Evolutionary conservation across 31 red algal genomes (phyloP).

Genomic region (Asparagopsis taxiformis): DNA sequence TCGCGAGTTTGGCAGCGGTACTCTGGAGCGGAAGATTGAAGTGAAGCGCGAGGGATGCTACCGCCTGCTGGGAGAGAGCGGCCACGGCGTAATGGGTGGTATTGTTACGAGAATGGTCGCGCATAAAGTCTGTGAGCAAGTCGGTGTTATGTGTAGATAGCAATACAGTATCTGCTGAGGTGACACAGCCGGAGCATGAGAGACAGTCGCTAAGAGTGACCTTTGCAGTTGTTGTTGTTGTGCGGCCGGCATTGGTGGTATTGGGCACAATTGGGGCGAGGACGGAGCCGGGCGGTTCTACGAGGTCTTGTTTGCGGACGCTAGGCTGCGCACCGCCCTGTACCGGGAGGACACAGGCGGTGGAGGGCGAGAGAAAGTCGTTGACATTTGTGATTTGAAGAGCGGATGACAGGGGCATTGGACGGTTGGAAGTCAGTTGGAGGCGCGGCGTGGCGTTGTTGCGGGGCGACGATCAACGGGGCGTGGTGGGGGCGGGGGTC

Average conservation of each 20-base stretch:
- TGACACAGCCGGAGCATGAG: slow-evolving; percentile 83
- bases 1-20: slow-evolving; percentile 48
- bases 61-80: slow-evolving; percentile 69
- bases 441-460: too few species aligned
- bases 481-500: too few species aligned
- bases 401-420: slow-evolving; percentile 41
- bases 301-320: neutral
- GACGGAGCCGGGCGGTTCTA: slow-evolving; percentile 71
- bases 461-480: too few species aligned
- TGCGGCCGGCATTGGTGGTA: slow-evolving; percentile 4
- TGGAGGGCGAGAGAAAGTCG: slow-evolving; percentile 66
- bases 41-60: slow-evolving; percentile 67
- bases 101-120: neutral
- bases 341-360: slow-evolving; percentile 66
- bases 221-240: slow-evolving; percentile 27
- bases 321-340: slow-evolving; percentile 42
- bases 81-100: slow-evolving; percentile 16
- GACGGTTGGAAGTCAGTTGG: too few species aligned
- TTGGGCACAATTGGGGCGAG: slow-evolving; percentile 51
- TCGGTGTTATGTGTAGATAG: slow-evolving; percentile 59
- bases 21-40: slow-evolving; percentile 21
- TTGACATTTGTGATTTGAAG: slow-evolving; percentile 75
- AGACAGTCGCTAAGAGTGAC: slow-evolving; percentile 89
- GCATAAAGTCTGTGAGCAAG: slow-evolving; percentile 1
- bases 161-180: slow-evolving; percentile 86